phyloP scores from a whole-genome alignment of 1,284 basidiomycete genomes.

The Apiotrichum gamsii region DNA sequence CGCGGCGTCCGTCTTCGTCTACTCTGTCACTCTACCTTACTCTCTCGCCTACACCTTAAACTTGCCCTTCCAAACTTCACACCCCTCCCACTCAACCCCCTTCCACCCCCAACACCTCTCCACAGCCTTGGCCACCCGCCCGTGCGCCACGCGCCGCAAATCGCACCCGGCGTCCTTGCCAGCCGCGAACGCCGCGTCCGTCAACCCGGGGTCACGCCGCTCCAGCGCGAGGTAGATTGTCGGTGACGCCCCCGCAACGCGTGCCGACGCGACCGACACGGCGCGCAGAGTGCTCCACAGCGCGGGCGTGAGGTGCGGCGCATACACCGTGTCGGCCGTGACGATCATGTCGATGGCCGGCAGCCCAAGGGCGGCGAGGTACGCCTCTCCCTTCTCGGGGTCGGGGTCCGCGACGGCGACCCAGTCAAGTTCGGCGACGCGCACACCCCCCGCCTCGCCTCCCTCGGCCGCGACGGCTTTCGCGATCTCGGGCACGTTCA shows the following conservation, averaged over 20 bases:
- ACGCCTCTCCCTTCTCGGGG: not conserved
- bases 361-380: not conserved
- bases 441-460: constrained; percentile 41
- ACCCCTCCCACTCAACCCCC: constrained; percentile 41
- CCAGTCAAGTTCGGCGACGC: constrained; percentile 61
- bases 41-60: constrained; percentile 6
- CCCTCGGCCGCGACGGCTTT: constrained; percentile 35
- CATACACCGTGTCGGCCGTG: constrained; percentile 79
- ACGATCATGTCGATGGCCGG: constrained; percentile 62
- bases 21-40: no score
- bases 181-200: constrained; percentile 56
- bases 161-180: constrained; percentile 53
- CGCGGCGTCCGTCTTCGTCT: no score
- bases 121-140: constrained; percentile 59
- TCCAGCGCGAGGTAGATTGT: constrained; percentile 68
- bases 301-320: constrained; percentile 58
- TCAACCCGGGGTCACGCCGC: constrained; percentile 62
- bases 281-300: constrained; percentile 52
- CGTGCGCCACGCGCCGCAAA: constrained; percentile 57
- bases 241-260: constrained; percentile 28
- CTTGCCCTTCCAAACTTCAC: constrained; percentile 41
- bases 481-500: constrained; percentile 51
- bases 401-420: constrained; percentile 1
- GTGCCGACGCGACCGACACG: not conserved
- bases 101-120: constrained; percentile 52